phyloP scores from a whole-genome alignment of 768 basidiomycete species.

The Cantharellus anzutake region DNA sequence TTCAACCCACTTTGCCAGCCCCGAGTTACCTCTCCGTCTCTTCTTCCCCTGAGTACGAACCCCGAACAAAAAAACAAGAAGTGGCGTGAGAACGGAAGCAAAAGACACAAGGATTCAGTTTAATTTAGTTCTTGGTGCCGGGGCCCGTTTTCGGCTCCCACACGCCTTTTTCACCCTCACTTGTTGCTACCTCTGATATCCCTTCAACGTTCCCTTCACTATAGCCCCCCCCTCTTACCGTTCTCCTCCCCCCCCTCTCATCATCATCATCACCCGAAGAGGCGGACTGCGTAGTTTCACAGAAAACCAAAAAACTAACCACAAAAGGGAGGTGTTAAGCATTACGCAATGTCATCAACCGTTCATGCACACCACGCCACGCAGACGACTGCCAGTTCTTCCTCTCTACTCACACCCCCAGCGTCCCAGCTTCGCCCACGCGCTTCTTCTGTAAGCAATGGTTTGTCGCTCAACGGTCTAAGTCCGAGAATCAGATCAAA shows the following conservation, averaged over 20 bases:
- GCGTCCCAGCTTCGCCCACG: neutral
- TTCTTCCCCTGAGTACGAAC: too few species aligned
- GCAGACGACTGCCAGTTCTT: neutral
- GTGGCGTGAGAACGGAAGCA: too few species aligned
- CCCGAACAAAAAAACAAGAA: too few species aligned
- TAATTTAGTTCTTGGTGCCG: too few species aligned
- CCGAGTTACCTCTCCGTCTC: too few species aligned
- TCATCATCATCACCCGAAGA: neutral
- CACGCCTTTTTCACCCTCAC: too few species aligned
- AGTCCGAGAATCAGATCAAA: neutral
- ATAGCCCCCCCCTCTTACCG: neutral
- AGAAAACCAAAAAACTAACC: too few species aligned
- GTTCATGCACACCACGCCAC: neutral
- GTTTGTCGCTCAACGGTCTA: neutral
- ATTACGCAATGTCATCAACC: neutral
- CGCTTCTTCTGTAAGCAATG: neutral
- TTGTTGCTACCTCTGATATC: neutral
- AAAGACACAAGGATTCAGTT: too few species aligned
- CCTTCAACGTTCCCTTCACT: neutral
- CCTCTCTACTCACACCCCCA: neutral
- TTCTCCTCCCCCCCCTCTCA: neutral
- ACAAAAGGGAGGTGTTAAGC: too few species aligned
- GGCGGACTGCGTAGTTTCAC: neutral
- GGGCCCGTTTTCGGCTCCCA: too few species aligned
- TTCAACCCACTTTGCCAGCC: too few species aligned